Evolutionary conservation across 225 moss, liverwort and hornwort species (phyloP).

Genomic region (Physcomitrellopsis africana): DNA sequence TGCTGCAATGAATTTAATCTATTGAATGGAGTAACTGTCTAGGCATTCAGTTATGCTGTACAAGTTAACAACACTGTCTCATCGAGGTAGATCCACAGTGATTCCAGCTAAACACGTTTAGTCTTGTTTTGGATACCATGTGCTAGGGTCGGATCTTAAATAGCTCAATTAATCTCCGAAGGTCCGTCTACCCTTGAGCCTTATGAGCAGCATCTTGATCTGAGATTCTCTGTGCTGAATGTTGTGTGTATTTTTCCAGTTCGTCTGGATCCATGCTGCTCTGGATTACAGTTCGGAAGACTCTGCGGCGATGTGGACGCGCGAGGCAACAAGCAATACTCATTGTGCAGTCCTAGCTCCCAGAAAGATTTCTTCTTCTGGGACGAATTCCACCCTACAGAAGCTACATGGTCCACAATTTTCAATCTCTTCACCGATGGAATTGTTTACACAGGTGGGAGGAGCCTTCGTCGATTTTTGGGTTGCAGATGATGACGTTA

Average conservation of each 20-base stretch:
- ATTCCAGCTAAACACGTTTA: no score
- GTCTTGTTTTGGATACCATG: no score
- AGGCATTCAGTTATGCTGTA: no score
- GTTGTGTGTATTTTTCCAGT: not conserved
- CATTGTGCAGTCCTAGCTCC: conserved; percentile 32
- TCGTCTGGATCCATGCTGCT: conserved; percentile 34
- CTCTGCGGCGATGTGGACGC: conserved; percentile 37
- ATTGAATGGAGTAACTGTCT: no score
- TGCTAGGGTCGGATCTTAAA: no score
- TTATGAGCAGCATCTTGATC: not conserved
- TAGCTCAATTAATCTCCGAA: no score
- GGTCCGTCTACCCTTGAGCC: not conserved
- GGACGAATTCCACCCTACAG: conserved; percentile 37
- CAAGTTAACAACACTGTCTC: no score
- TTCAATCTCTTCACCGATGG: conserved; percentile 14
- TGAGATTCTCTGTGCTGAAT: not conserved
- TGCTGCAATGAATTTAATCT: no score
- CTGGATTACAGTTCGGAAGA: not conserved
- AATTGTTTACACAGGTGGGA: conserved; percentile 17
- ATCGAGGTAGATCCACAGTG: no score
- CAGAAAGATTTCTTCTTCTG: conserved; percentile 25
- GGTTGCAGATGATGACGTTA: not conserved
- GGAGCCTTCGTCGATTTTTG: not conserved
- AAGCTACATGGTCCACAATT: not conserved
- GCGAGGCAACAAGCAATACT: conserved; percentile 31